Conservation (phyloP, 768 basidiomycete genomes). For the Boletus huronensis region DNA sequence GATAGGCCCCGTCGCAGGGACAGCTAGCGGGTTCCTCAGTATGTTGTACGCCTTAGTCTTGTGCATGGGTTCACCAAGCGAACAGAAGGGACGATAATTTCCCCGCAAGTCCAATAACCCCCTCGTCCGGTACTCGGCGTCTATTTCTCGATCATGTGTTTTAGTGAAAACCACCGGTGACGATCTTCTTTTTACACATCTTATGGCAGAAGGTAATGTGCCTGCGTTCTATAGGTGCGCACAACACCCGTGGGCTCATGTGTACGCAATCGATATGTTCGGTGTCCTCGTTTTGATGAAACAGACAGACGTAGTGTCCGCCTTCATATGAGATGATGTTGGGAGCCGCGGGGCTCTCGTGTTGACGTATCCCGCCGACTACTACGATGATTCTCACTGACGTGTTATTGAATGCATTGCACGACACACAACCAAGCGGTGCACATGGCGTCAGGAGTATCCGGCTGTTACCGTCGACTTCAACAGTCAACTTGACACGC, state of each 20-base stretch:
- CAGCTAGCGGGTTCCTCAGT: conserved; percentile 14
- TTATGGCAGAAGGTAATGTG: conserved; percentile 17
- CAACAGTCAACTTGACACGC: conserved; percentile 3
- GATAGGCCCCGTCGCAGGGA: conserved; percentile 29
- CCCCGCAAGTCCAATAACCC: not conserved
- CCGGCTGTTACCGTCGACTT: conserved; percentile 1
- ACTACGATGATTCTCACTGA: not conserved
- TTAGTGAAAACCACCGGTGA: conserved; percentile 9
- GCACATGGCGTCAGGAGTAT: not conserved
- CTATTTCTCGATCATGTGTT: conserved; percentile 10
- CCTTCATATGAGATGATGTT: conserved; percentile 2
- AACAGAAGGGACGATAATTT: conserved; percentile 2
- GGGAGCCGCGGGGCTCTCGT: not conserved
- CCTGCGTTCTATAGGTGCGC: conserved; percentile 11
- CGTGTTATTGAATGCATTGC: conserved; percentile 7
- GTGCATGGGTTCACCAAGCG: conserved; percentile 5
- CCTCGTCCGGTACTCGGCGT: conserved; percentile 1
- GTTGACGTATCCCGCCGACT: conserved; percentile 3
- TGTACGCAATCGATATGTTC: conserved; percentile 11
- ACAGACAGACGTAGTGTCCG: not conserved
- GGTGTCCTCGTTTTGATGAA: conserved; percentile 24
- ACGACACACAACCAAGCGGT: conserved; percentile 1
- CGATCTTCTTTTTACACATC: conserved; percentile 16
- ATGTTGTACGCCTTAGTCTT: conserved; percentile 3
- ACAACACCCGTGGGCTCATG: conserved; percentile 9